Conservation (phyloP, 2,329 filamentous ascomycete genomes). For the Paracamarosporium sp. region DNA sequence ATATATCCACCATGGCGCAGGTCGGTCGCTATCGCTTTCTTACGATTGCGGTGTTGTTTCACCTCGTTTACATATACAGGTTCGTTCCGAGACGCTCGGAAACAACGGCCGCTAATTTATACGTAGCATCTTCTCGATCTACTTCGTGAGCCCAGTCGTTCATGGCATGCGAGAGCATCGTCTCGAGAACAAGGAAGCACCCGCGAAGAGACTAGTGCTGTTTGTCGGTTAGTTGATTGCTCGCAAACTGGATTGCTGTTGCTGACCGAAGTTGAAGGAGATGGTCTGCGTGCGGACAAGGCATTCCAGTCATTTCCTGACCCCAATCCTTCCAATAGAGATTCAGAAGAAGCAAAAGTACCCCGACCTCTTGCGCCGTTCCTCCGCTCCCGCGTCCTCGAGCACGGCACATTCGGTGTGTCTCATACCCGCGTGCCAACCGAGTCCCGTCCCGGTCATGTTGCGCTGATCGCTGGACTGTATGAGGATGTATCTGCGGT, state of each 20-base stretch:
- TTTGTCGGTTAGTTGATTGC: constrained; percentile 73
- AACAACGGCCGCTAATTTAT: constrained; percentile 11
- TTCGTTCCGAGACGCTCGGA: constrained; percentile 8
- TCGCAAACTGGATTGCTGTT: background rate
- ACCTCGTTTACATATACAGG: constrained; percentile 83
- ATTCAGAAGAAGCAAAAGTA: constrained; percentile 65
- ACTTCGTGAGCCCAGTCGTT: constrained; percentile 97
- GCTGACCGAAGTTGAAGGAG: constrained; percentile 59
- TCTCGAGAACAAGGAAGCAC: constrained; percentile 74
- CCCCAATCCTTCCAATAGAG: constrained; percentile 63
- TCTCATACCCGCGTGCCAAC: constrained; percentile 97
- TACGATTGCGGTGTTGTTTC: constrained; percentile 87
- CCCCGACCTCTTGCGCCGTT: constrained; percentile 88
- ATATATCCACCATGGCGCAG: constrained; percentile 54
- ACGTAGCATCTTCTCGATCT: constrained; percentile 92
- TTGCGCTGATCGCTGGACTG: constrained; percentile 92
- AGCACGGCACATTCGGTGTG: constrained; percentile 93
- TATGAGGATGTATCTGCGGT: constrained; percentile 99
- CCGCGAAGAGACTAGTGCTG: constrained; percentile 87
- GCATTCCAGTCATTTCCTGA: constrained; percentile 93
- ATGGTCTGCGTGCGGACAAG: constrained; percentile 96
- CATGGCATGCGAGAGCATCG: constrained; percentile 88
- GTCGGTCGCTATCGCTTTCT: constrained; percentile 81
- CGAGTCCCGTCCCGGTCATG: constrained; percentile 94
- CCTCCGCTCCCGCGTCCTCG: constrained; percentile 84